phyloP scores from a whole-genome alignment of 2,329 filamentous ascomycete genomes.

The Ascochyta viciae-villosae region DNA sequence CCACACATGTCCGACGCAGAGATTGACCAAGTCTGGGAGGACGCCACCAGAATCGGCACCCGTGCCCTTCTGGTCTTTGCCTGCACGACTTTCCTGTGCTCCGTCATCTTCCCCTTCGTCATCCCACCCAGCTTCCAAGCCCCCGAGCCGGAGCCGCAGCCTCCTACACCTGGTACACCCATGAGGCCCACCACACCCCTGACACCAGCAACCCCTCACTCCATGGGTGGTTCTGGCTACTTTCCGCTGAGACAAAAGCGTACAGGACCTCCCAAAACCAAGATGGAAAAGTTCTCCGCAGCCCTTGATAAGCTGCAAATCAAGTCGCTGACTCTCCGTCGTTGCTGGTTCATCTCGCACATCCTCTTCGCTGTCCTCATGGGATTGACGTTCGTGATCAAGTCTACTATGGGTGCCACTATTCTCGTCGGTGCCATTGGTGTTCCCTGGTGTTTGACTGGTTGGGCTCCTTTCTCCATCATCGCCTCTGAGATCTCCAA shows the following conservation, averaged over 20 bases:
- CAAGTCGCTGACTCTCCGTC: constrained; percentile 82
- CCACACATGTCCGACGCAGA: constrained; percentile 79
- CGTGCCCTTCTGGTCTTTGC: constrained; percentile 90
- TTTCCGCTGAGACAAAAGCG: constrained; percentile 38
- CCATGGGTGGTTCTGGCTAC: constrained; percentile 44
- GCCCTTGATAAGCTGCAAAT: constrained; percentile 72
- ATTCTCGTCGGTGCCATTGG: constrained; percentile 81
- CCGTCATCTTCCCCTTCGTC: constrained; percentile 84
- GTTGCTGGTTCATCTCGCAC: constrained; percentile 85
- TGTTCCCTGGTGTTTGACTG: constrained; percentile 88
- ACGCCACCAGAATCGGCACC: constrained; percentile 84
- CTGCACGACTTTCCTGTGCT: constrained; percentile 80
- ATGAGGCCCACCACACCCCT: constrained; percentile 51
- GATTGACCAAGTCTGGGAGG: constrained; percentile 80
- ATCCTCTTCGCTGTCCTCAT: constrained; percentile 83
- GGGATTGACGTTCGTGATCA: constrained; percentile 82
- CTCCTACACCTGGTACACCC: constrained; percentile 38
- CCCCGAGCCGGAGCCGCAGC: constrained; percentile 35
- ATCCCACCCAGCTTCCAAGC: constrained; percentile 78
- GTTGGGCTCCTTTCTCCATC: constrained; percentile 95
- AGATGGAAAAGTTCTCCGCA: constrained; percentile 33
- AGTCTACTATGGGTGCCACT: constrained; percentile 73
- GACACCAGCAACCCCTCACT: constrained; percentile 43
- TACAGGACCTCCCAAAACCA: constrained; percentile 28
- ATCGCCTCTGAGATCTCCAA: constrained; percentile 91